phyloP scores from a whole-genome alignment of 306 rosid species.

The Trifolium fragiferum region DNA sequence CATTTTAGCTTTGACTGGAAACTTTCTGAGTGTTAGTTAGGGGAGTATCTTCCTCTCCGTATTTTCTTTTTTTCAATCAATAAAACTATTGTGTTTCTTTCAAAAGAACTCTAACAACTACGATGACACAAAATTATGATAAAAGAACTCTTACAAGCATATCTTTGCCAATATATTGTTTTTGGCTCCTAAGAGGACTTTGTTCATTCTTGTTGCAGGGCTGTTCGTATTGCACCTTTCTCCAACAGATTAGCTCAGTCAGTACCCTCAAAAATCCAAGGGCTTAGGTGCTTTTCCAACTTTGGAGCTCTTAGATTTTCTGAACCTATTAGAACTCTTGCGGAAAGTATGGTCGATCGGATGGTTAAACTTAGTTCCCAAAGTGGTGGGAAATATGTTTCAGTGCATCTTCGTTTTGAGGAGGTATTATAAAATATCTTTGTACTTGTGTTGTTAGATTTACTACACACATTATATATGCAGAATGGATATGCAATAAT shows the following conservation, averaged over 20 bases:
- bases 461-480: slow-evolving; percentile 24
- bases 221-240: slow-evolving; percentile 95
- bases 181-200: slow-evolving; percentile 44
- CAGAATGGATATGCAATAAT: slow-evolving; percentile 25
- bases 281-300: slow-evolving; percentile 83
- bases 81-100: neutral
- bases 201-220: slow-evolving; percentile 63
- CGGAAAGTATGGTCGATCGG: slow-evolving; percentile 86
- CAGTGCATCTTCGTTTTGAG: slow-evolving; percentile 98
- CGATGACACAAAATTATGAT: neutral
- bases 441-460: slow-evolving; percentile 18
- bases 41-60: neutral
- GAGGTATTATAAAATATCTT: slow-evolving; percentile 63
- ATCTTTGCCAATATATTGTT: slow-evolving; percentile 31
- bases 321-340: slow-evolving; percentile 77
- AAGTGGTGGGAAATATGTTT: slow-evolving; percentile 85
- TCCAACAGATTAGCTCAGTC: slow-evolving; percentile 91
- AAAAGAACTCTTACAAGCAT: slow-evolving; percentile 21
- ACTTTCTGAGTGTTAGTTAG: neutral
- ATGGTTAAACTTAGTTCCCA: slow-evolving; percentile 80
- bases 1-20: slow-evolving; percentile 1
- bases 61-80: neutral
- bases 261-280: slow-evolving; percentile 82
- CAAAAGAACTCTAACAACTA: neutral
- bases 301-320: slow-evolving; percentile 88